Evolutionary conservation across 805 yeast genomes (phyloP).

Genomic region (Cyberlindnera suaveolens): DNA sequence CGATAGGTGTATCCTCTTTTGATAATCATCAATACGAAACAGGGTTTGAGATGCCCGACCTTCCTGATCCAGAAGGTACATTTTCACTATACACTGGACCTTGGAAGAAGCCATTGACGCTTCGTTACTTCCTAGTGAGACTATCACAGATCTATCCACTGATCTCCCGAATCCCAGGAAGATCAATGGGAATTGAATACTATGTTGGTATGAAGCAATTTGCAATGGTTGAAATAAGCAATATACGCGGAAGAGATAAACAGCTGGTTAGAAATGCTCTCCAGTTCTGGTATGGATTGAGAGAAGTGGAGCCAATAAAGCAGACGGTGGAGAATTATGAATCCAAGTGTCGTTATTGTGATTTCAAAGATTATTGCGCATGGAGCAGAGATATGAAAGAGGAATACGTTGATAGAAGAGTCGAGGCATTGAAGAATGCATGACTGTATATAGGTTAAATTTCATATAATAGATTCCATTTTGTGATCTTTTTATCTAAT

Average conservation of each 20-base stretch:
- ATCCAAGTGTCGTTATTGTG: conserved; percentile 48
- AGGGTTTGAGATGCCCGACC: background rate
- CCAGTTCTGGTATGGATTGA: conserved; percentile 53
- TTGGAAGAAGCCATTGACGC: conserved; percentile 54
- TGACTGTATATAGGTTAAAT: background rate
- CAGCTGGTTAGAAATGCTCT: conserved; percentile 29
- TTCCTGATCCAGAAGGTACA: no score
- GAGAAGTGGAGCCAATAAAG: conserved; percentile 40
- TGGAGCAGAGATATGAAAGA: conserved; percentile 27
- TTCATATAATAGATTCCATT: no score
- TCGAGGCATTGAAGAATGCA: background rate
- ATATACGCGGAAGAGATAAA: conserved; percentile 27
- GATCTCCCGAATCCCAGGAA: conserved; percentile 30
- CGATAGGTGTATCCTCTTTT: background rate
- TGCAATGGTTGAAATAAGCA: conserved; percentile 33
- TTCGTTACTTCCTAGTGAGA: conserved; percentile 50
- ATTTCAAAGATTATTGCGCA: conserved; percentile 38
- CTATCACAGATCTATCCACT: conserved; percentile 39
- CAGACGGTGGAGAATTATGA: conserved; percentile 29
- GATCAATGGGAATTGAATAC: conserved; percentile 44
- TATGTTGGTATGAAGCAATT: conserved; percentile 40
- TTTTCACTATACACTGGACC: conserved; percentile 24
- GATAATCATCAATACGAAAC: background rate
- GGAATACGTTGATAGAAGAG: background rate
- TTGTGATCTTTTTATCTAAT: no score